These are phyloP conservation scores for Talaromyces amestolkiae DNA, from an alignment of 2,329 filamentous ascomycete genomes.

Conservation along the genomic window DNA sequence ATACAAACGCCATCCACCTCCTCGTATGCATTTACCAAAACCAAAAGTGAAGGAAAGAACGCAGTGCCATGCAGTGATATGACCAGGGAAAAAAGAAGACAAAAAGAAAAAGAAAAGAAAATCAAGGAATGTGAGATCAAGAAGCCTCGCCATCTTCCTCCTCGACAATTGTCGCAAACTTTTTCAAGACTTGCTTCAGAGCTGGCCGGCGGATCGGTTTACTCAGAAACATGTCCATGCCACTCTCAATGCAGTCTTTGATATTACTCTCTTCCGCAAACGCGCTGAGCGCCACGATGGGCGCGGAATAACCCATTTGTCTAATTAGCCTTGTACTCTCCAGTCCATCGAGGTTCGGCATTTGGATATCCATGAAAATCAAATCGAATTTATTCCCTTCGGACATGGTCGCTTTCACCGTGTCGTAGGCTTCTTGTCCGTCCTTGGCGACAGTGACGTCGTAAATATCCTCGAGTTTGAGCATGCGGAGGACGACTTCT, in stretches of 20 bases:
- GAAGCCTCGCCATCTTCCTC: constrained; percentile 5
- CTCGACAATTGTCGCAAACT: constrained; percentile 73
- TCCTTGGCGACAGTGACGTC: constrained; percentile 86
- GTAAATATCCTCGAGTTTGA: constrained; percentile 51
- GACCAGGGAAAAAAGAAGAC: not conserved
- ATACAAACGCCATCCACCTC: constrained; percentile 6
- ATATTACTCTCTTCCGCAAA: constrained; percentile 89
- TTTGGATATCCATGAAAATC: constrained; percentile 94
- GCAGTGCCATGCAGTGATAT: constrained; percentile 8
- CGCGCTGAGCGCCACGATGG: constrained; percentile 86
- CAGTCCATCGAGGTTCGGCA: constrained; percentile 89
- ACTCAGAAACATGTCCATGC: constrained; percentile 85
- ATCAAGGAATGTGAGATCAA: not conserved
- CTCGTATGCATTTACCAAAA: not conserved
- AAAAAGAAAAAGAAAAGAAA: not conserved
- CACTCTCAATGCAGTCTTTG: constrained; percentile 79
- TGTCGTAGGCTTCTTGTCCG: constrained; percentile 81
- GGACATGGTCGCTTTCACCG: constrained; percentile 79
- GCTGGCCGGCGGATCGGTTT: constrained; percentile 77
- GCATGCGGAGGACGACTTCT: constrained; percentile 62
- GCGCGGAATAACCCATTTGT: constrained; percentile 78
- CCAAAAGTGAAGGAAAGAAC: not conserved
- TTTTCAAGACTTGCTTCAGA: constrained; percentile 80
- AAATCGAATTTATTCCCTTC: constrained; percentile 72
- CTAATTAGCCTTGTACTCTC: constrained; percentile 83